phyloP scores from a whole-genome alignment of 2,329 filamentous ascomycete genomes.

The Botryotinia calthae region DNA sequence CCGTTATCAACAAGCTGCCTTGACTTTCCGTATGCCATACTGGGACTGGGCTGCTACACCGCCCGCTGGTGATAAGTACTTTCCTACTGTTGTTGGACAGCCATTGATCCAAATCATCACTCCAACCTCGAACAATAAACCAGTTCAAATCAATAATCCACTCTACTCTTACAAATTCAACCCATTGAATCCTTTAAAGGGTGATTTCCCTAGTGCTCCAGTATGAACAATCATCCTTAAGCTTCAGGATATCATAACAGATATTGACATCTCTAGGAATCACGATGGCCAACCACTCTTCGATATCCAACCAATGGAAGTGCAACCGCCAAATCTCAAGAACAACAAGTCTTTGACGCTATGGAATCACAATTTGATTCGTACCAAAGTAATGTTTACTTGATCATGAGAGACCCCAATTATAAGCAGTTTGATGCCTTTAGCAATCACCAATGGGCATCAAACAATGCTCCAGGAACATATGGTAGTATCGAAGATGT shows the following conservation, averaged over 20 bases:
- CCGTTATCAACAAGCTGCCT: constrained; percentile 46
- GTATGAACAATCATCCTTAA: constrained; percentile 14
- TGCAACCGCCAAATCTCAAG: constrained; percentile 27
- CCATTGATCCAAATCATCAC: constrained; percentile 28
- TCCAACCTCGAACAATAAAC: constrained; percentile 43
- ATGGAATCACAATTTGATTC: constrained; percentile 29
- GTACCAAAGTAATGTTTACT: constrained; percentile 30
- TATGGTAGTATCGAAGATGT: constrained; percentile 52
- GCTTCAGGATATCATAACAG: not conserved
- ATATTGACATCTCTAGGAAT: constrained; percentile 20
- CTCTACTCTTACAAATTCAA: constrained; percentile 60
- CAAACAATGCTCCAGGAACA: constrained; percentile 24
- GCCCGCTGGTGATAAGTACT: constrained; percentile 39
- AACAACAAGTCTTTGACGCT: constrained; percentile 27
- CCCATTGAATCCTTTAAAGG: constrained; percentile 46
- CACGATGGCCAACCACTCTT: constrained; percentile 30
- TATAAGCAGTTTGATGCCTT: constrained; percentile 67
- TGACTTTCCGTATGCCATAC: constrained; percentile 45
- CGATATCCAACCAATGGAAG: constrained; percentile 30
- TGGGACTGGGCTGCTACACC: constrained; percentile 51
- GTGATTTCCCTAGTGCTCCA: constrained; percentile 25
- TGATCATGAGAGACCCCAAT: constrained; percentile 44
- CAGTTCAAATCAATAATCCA: constrained; percentile 62
- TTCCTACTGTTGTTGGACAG: constrained; percentile 39
- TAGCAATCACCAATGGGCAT: constrained; percentile 64